These are phyloP conservation scores for Kazachstania sp. DNA, from an alignment of 1,139 yeast genomes.

Conservation along the genomic window DNA sequence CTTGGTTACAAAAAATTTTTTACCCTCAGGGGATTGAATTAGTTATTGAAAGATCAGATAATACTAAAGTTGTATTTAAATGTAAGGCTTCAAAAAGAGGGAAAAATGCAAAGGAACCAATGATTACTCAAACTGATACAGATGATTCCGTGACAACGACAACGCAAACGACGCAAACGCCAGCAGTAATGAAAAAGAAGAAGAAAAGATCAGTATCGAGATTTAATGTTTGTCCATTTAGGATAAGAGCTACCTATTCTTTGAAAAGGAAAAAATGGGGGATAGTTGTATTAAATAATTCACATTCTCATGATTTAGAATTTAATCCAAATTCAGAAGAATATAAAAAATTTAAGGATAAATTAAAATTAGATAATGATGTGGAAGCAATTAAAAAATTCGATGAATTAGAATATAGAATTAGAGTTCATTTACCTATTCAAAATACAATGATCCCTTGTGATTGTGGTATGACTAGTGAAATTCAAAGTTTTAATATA, in stretches of 20 bases:
- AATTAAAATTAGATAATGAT: conserved; percentile 23
- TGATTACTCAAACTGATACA: background rate
- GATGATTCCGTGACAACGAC: background rate
- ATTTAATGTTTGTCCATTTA: conserved; percentile 51
- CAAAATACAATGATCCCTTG: conserved; percentile 28
- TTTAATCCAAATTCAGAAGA: conserved; percentile 31
- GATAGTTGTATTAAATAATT: conserved; percentile 49
- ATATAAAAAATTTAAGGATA: conserved; percentile 29
- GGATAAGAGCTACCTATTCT: conserved; percentile 60
- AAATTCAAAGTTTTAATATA: conserved; percentile 29
- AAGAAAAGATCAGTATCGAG: conserved; percentile 30
- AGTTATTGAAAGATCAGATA: conserved; percentile 65
- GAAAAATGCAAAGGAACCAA: conserved; percentile 15
- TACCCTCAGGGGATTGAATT: conserved; percentile 47
- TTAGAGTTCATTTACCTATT: conserved; percentile 27
- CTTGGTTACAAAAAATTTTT: conserved; percentile 52
- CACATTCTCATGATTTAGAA: conserved; percentile 36
- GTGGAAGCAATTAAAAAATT: conserved; percentile 29
- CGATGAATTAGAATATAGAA: conserved; percentile 31
- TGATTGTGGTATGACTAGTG: conserved; percentile 32
- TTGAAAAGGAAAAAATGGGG: conserved; percentile 50
- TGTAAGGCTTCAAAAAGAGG: conserved; percentile 42
- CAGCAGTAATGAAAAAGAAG: conserved; percentile 14
- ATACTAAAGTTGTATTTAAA: conserved; percentile 58
- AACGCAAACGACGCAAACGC: too few species aligned